Percentiles rank a stretch among this genome's conserved stretches.
Conservation (phyloP, 768 basidiomycete species). For the Mycena chlorophos region DNA sequence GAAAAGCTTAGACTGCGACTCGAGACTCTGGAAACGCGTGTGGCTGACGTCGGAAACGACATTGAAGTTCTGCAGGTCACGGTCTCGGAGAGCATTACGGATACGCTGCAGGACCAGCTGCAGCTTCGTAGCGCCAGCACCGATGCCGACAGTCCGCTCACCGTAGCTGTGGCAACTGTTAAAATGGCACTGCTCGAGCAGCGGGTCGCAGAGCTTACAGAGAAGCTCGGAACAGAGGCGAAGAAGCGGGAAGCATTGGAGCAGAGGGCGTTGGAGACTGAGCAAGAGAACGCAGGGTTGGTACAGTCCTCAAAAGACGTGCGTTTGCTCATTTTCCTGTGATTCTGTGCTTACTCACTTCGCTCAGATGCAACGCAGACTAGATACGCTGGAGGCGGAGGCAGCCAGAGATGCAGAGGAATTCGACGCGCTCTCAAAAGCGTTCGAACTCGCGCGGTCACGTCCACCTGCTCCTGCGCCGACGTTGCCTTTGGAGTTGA, state of each 20-base stretch:
- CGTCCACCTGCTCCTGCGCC: constrained; percentile 7
- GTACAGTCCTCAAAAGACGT: not conserved
- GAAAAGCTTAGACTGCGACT: constrained; percentile 23
- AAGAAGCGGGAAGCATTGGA: not conserved
- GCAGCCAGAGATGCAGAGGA: constrained; percentile 21
- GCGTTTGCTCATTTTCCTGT: not conserved
- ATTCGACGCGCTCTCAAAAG: constrained; percentile 28
- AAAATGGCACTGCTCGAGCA: not conserved
- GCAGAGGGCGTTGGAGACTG: not conserved
- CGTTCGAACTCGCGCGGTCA: constrained; percentile 14
- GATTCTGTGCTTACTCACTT: not conserved
- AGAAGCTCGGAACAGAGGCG: not conserved
- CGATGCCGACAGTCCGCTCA: not conserved
- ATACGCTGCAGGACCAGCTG: constrained; percentile 11
- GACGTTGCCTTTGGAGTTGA: constrained; percentile 11
- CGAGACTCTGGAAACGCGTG: constrained; percentile 23
- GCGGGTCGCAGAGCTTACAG: not conserved
- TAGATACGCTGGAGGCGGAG: constrained; percentile 19
- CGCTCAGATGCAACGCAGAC: constrained; percentile 23
- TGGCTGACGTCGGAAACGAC: constrained; percentile 2
- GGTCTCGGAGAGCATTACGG: not conserved
- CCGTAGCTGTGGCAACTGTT: not conserved
- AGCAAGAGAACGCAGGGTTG: not conserved
- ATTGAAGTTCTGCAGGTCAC: not conserved
- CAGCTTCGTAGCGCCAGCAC: not conserved